Evolutionary conservation across 306 rosid genomes (phyloP), one percentile per base, ranked within the genome.

Genomic region (Fagus crenata): DNA sequence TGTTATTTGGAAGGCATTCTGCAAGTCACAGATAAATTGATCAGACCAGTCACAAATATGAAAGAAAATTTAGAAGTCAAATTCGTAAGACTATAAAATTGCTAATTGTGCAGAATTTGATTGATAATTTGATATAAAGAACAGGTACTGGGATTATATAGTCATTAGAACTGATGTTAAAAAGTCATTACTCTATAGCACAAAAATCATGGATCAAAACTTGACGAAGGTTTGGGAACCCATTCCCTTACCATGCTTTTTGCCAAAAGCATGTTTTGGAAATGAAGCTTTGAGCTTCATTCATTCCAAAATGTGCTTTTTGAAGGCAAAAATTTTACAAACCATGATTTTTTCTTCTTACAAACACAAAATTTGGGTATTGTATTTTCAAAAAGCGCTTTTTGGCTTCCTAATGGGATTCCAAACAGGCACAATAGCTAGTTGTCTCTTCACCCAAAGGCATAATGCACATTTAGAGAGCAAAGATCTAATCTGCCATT

Each of bases 1-100:
- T 77, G 93, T 94, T 72, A 89, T 83, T 80, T 92, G 98, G 84
- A 94, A 94, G 17, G 95, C 90, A 83, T 82, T 92, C 98, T 94
- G 98, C 91, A 86, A n/a, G 49, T 3, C 79, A 65, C 77, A 80
- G 74, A 84, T 69, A 63, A 81, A 35, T 28, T 40, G 11, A 53
- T 73, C 59, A 73, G 75, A 73, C 80, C 35, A 79, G 81, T 67
- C 51, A 72, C 53, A 37, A 42, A 72, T 12, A 22, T n/a, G 39
- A 78, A 60, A 14, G 49, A 58, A 81, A 49, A 53, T 49, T 64
- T 58, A 18, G n/a, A 46, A 60, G 53, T 17, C 31, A n/a, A 6
- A 31, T 18, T 35, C n/a, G 74, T 22, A 49, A 13, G 15, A 35
- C 40, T 42, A 7, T 14, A 69, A 14, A 35, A 73, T 51, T 39